phyloP scores from a whole-genome alignment of 2,329 filamentous ascomycete species.

The Ramularia endophylla region DNA sequence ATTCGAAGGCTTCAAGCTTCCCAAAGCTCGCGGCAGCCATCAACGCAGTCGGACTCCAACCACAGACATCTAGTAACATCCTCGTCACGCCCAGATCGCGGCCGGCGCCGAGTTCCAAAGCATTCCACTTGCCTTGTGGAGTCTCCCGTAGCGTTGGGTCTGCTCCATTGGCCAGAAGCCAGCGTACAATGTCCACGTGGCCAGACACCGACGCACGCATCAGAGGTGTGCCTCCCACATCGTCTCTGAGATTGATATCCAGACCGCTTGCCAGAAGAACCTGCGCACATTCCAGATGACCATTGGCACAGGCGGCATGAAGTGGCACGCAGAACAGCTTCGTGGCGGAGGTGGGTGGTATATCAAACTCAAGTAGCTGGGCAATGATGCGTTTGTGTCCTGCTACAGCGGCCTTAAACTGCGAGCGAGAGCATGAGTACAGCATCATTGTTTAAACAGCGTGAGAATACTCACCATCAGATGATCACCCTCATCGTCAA shows the following conservation, averaged over 20 bases:
- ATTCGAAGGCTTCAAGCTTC: conserved; percentile 3
- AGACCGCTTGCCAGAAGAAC: conserved; percentile 3
- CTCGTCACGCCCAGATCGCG: conserved; percentile 2
- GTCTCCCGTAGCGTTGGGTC: conserved; percentile 4
- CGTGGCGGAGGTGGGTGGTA: neutral
- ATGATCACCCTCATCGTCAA: neutral
- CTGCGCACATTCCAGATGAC: conserved; percentile 4
- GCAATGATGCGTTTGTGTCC: conserved; percentile 6
- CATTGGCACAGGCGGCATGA: conserved; percentile 13
- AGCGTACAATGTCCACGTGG: conserved; percentile 6
- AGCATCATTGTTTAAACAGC: neutral
- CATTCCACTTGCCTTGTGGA: conserved; percentile 7
- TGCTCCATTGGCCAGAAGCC: conserved; percentile 8
- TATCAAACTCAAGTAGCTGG: conserved; percentile 6
- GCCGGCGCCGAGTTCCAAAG: conserved; percentile 7
- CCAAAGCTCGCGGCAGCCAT: conserved; percentile 8
- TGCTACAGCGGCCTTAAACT: conserved; percentile 8
- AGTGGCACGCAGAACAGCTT: conserved; percentile 3
- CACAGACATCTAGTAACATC: conserved; percentile 7
- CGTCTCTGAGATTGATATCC: conserved; percentile 9
- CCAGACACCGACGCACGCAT: conserved; percentile 13
- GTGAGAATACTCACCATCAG: conserved; percentile 2
- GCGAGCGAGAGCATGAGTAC: neutral
- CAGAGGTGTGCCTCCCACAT: conserved; percentile 10
- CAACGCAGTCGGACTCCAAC: conserved; percentile 8